Evolutionary conservation across 2,329 filamentous ascomycete species (phyloP).

Genomic region (Alternaria conjuncta): DNA sequence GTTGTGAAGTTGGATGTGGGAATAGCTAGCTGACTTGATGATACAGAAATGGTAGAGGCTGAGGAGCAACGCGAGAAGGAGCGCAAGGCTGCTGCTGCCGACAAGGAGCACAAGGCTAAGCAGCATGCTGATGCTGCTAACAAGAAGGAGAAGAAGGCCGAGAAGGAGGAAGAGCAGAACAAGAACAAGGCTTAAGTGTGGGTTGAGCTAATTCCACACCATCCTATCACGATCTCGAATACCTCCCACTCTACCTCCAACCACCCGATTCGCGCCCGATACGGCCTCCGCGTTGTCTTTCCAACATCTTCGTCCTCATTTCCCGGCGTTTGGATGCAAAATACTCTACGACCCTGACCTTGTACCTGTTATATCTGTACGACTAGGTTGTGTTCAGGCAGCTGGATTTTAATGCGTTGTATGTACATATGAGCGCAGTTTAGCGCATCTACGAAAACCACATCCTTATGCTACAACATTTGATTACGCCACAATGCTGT

Average conservation of each 20-base stretch:
- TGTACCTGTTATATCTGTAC: slow-evolving; percentile 19
- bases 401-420: slow-evolving; percentile 4
- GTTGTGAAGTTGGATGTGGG: background rate
- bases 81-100: slow-evolving; percentile 48
- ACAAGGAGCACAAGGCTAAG: slow-evolving; percentile 23
- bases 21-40: slow-evolving; percentile 22
- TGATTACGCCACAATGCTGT: background rate
- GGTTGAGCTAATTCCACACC: background rate
- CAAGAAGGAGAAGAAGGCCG: slow-evolving; percentile 29
- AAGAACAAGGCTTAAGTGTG: slow-evolving; percentile 17
- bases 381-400: slow-evolving; percentile 11
- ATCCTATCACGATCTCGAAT: background rate
- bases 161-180: slow-evolving; percentile 29
- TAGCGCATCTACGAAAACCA: background rate
- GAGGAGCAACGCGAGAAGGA: slow-evolving; percentile 70
- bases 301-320: slow-evolving; percentile 10
- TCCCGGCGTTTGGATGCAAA: slow-evolving; percentile 24
- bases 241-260: background rate
- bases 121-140: slow-evolving; percentile 26
- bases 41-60: slow-evolving; percentile 78
- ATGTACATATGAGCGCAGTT: slow-evolving; percentile 4
- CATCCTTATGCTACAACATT: background rate
- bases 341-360: background rate
- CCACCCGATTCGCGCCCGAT: background rate
- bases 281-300: background rate